Percentiles rank a stretch among this genome's conserved stretches.
Evolutionary conservation across 805 yeast species (phyloP).

Genomic region (Kurtzmaniella fragi): DNA sequence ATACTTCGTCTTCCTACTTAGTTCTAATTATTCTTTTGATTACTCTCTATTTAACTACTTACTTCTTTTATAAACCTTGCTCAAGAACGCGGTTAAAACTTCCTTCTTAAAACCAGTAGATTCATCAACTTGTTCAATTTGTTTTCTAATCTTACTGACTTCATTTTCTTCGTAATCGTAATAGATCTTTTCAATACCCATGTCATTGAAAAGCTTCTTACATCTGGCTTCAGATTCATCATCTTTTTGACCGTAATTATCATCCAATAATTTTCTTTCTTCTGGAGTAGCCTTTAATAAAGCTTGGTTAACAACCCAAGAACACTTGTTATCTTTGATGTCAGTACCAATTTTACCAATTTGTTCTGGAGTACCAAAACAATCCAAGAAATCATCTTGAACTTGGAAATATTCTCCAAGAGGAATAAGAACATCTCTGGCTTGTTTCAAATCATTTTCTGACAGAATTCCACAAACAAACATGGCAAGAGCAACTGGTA

Average conservation of each 20-base stretch:
- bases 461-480: constrained; percentile 75
- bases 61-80: constrained; percentile 89
- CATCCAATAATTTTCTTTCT: constrained; percentile 79
- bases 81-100: constrained; percentile 79
- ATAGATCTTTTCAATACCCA: constrained; percentile 68
- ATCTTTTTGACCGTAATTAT: constrained; percentile 85
- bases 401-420: constrained; percentile 98
- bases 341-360: constrained; percentile 99
- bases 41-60: constrained; percentile 43
- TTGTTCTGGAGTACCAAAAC: constrained; percentile 95
- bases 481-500: constrained; percentile 97
- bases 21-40: neutral
- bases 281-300: constrained; percentile 70
- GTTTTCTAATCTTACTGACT: constrained; percentile 56
- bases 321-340: constrained; percentile 96
- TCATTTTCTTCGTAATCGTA: constrained; percentile 76
- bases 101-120: constrained; percentile 87
- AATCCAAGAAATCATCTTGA: constrained; percentile 95
- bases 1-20: too few species aligned
- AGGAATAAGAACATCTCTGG: constrained; percentile 80
- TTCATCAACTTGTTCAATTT: constrained; percentile 78
- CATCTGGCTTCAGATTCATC: constrained; percentile 59
- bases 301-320: constrained; percentile 96
- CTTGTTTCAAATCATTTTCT: constrained; percentile 79
- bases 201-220: constrained; percentile 67